Percentiles rank a stretch among this genome's conserved stretches.
phyloP scores from a whole-genome alignment of 352 stramenopile genomes.

The Globisporangium rhizosaccharum region DNA sequence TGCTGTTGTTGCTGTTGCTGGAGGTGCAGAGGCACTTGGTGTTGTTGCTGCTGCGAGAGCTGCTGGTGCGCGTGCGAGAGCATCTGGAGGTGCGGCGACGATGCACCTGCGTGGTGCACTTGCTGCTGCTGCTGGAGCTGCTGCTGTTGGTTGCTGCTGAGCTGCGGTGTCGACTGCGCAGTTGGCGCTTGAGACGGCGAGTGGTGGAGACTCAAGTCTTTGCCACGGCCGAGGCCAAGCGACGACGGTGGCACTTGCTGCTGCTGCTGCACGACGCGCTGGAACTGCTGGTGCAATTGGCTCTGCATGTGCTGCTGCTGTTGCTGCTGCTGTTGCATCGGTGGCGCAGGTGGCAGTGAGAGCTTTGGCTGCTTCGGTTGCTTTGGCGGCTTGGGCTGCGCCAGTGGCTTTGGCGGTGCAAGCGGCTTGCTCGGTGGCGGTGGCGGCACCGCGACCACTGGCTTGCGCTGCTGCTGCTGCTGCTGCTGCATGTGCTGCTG shows the following conservation, averaged over 20 bases:
- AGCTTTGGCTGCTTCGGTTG: constrained; percentile 19
- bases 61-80: constrained; percentile 19
- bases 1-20: constrained; percentile 29
- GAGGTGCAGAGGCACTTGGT: constrained; percentile 27
- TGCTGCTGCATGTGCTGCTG: constrained; percentile 6
- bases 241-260: background rate
- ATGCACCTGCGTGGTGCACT: constrained; percentile 9
- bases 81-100: constrained; percentile 38
- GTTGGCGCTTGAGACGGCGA: constrained; percentile 7
- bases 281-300: constrained; percentile 24
- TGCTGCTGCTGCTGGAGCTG: constrained; percentile 13
- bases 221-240: background rate
- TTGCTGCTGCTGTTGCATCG: constrained; percentile 17
- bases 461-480: background rate
- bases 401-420: background rate
- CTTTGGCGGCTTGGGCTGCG: constrained; percentile 11
- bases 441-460: too few relatives aligned
- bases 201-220: constrained; percentile 15
- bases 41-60: constrained; percentile 12
- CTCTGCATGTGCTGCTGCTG: constrained; percentile 21
- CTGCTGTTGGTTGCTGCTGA: constrained; percentile 13
- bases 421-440: background rate
- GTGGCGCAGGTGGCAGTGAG: background rate
- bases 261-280: constrained; percentile 9
- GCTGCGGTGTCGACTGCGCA: constrained; percentile 6